Base-by-base conservation (phyloP, 495 filamentous ascomycete species). In the Aspergillus bertholletiae region DNA sequence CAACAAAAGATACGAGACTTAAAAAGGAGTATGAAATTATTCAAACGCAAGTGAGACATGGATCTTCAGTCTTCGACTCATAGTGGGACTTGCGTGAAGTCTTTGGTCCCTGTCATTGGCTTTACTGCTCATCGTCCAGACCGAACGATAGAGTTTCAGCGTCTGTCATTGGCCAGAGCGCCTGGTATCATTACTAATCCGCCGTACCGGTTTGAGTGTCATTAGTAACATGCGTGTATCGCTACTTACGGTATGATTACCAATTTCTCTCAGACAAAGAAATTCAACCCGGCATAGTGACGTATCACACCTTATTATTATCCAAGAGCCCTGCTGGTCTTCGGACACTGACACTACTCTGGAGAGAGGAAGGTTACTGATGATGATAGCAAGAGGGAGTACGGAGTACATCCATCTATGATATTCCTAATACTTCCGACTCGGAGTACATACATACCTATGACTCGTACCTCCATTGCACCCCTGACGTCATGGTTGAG, bases 11-110 rank as follows among this genome's bases (percentile, higher is more conserved):
- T 35, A 18, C 37, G n/a, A n/a, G n/a, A n/a, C n/a, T n/a, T n/a
- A n/a, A n/a, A n/a, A n/a, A n/a, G n/a, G 35, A 45, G 24, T 23
- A 7, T 8, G 30, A 9, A 21, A 28, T 45, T 45, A 44, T 53
- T 39, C 44, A 18, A 37, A 37, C 15, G 13, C 13, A 21, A 23
- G 37, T 30, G 46, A 34, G 50, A 49, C 32, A 7, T 15, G 22
- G 41, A 55, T 59, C 57, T 43, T 37, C 49, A 45, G 53, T 55
- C 46, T 45, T 61, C 59, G 55, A 57, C 51, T 55, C 58, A 57
- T 61, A 48, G 58, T 40, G 53, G 57, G 46, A 45, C 18, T 15
- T 17, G n/a, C n/a, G 17, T 13, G 35, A 21, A 17, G 22, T 2
- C 7, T 17, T 15, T 40, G 15, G 26, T 17, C 17, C 1, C 23